Base-by-base conservation (phyloP, 768 basidiomycete species). In the Rhodotorula diobovata region DNA sequence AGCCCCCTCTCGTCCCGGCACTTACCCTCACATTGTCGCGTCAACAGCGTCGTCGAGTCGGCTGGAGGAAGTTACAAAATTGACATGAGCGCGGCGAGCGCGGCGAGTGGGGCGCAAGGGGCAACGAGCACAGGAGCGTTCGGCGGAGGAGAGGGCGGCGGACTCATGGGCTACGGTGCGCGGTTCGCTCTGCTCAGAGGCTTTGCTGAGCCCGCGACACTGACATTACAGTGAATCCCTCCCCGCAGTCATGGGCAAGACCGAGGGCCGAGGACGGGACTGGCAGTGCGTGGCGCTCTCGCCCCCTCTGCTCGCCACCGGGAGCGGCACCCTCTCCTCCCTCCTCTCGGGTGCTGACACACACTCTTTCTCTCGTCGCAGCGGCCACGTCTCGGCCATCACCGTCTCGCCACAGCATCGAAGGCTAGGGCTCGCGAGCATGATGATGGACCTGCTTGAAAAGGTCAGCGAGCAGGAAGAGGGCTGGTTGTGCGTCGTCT, bases 351-450 rank as follows among this genome's bases (percentile, higher is more conserved):
- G 18, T 1, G 2, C 32, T 39, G n/a, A 30, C 15, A 25, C 25
- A 11, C 25, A 48, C 59, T n/a, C 50, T 8, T 32, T 5, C 18
- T 41, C 28, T 25, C 74, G 76, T 21, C 79, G 78, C 67, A 82
- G 82, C 77, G 95, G 93, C 0, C 96, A 98, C 78, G 88, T 98
- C 77, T 97, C 95, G 0, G 94, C 94, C 0, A 83, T 99, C 61
- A 92, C 93, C 12, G 93, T 99, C 65, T 90, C 93, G 0, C 96
- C 96, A 21, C 88, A 91, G 77, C 96, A 91, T 81, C 89, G 96
- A 53, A 88, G 90, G 6, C 85, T 97, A 5, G 87, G 87, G 2
- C 87, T 98, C 57, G 95, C 92, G 0, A 86, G 88, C 76, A 87
- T 86, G 79, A 89, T 97, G 86, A 91, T 95, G 87, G 79, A 83